These are phyloP conservation scores for Fusarium sp. DNA, from an alignment of 2,329 filamentous ascomycete genomes.

Conservation along the genomic window DNA sequence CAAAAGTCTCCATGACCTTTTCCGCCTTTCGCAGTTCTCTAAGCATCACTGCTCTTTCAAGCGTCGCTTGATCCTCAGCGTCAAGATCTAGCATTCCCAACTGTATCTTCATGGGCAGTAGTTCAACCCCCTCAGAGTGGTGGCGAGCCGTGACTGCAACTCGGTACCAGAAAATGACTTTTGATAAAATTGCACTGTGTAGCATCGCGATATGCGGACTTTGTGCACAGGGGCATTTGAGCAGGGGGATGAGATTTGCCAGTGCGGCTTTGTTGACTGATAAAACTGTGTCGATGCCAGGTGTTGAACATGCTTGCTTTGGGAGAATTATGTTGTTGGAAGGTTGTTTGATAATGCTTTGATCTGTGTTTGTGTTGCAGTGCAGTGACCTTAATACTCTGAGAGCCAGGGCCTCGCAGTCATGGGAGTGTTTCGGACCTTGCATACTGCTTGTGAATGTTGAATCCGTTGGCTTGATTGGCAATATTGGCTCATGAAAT, in stretches of 20 bases:
- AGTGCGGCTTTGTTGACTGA: conserved; percentile 27
- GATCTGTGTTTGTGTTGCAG: conserved; percentile 9
- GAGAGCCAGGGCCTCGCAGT: conserved; percentile 27
- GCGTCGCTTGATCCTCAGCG: conserved; percentile 27
- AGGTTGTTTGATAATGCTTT: not conserved
- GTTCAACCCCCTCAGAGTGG: not conserved
- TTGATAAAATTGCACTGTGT: conserved; percentile 33
- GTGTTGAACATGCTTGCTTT: not conserved
- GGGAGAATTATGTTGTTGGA: not conserved
- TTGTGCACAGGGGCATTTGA: conserved; percentile 14
- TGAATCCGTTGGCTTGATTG: not conserved
- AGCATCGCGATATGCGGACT: conserved; percentile 21
- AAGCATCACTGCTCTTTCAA: conserved; percentile 11
- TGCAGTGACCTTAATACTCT: conserved; percentile 18
- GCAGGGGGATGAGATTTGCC: conserved; percentile 16
- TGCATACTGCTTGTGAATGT: not conserved
- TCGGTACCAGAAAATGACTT: conserved; percentile 32
- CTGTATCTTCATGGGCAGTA: conserved; percentile 32
- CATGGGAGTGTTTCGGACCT: conserved; percentile 1
- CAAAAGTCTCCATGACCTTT: conserved; percentile 25
- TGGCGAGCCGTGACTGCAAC: conserved; percentile 13
- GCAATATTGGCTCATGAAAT: not conserved
- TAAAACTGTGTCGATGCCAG: conserved; percentile 31
- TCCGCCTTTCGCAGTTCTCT: conserved; percentile 26
- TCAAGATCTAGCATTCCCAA: conserved; percentile 30